These are phyloP conservation scores for Murraya koenigii DNA, from an alignment of 345 rosid genomes.

Conservation along the genomic window DNA sequence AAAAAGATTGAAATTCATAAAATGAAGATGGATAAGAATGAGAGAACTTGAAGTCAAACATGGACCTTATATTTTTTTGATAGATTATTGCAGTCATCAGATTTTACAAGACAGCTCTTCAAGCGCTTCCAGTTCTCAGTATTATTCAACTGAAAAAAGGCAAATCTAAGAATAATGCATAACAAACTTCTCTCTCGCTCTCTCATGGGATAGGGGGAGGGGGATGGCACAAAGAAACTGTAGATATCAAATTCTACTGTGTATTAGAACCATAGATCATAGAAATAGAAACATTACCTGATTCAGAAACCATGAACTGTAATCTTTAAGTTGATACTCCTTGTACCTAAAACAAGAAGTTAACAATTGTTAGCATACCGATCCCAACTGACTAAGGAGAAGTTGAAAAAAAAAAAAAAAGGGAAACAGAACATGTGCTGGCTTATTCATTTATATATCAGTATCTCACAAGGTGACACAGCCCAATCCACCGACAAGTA, in stretches of 20 bases:
- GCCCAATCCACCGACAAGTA: not conserved
- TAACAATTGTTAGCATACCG: slow-evolving; percentile 11
- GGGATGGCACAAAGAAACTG: not conserved
- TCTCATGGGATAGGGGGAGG: not conserved
- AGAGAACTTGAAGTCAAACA: not conserved
- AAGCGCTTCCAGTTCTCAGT: slow-evolving; percentile 66
- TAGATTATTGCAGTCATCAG: slow-evolving; percentile 66
- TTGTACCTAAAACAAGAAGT: slow-evolving; percentile 59
- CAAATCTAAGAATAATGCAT: not conserved
- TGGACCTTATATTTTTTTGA: slow-evolving; percentile 69
- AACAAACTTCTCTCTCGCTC: not conserved
- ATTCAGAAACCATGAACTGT: slow-evolving; percentile 85
- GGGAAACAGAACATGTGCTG: not conserved
- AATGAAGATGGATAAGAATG: slow-evolving; percentile 14
- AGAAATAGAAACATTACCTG: slow-evolving; percentile 37
- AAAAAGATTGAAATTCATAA: slow-evolving; percentile 12
- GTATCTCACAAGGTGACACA: not conserved
- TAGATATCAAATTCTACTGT: not conserved
- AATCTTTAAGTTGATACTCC: slow-evolving; percentile 91
- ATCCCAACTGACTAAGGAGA: not conserved
- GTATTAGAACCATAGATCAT: not conserved
- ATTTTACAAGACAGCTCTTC: slow-evolving; percentile 90
- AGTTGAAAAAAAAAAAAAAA: too few species aligned
- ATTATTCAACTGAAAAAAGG: slow-evolving; percentile 60
- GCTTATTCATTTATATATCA: not conserved